Evolutionary conservation across 805 yeast genomes (phyloP), one percentile per base, ranked within the genome.

Genomic region (Candida maesae): DNA sequence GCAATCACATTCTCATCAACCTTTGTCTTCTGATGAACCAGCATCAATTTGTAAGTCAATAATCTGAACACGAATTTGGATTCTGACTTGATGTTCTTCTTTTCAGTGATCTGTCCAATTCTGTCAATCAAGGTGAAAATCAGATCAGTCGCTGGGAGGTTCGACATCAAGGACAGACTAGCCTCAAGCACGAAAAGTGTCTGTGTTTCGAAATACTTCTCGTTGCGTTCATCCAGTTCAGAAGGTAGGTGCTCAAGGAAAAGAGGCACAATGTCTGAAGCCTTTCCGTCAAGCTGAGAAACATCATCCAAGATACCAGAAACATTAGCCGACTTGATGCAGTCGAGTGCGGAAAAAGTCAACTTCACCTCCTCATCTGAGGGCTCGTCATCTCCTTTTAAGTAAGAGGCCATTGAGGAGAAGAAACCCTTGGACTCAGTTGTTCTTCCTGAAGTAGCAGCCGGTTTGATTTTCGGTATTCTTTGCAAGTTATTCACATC

Each of bases 311-410:
- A 72, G 1, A 88, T 65, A 2, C 69, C 67, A 4, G 73, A 61
- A 5, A 89, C 65, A 36, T 76, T 74, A 47, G 93, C 79, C 1
- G 91, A 78, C 38, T 76, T 76, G 38, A 91, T 71, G 58, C 97
- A 91, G 50, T 90, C 95, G 32, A 83, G 65, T 0, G 96, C 84
- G 5, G 88, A 81, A 12, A 84, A 61, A 0, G 98, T 86, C 5
- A 86, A 76, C 48, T 89, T 95, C 36, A 93, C 82, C 52, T 91
- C 97, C 55, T 87, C 95, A 42, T 86, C 95, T 2, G 95, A 77
- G 11, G 99, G 99, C 60, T 91, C 98, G 39, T 87, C 95, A 54
- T 89, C 97, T 15, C 97, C 93, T 48, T 93, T 86, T 62, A 93
- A 74, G 55, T 89, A 91, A 0, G 96, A 87, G 1, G 97, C 89